These are phyloP conservation scores for Bruguiera sexangula DNA, from an alignment of 345 rosid genomes.

Conservation along the genomic window DNA sequence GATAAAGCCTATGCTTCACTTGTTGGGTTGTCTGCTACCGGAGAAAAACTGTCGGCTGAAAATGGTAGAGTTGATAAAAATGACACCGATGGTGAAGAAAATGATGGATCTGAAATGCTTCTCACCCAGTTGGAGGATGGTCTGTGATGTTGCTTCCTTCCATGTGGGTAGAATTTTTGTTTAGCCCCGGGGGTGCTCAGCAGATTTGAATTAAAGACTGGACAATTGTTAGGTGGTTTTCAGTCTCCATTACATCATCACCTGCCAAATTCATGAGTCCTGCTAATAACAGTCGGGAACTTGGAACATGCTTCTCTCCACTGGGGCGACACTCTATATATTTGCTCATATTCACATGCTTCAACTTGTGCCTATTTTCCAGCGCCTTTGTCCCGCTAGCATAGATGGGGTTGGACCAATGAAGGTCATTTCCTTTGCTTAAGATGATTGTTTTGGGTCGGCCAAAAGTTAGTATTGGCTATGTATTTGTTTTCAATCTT, in stretches of 20 bases:
- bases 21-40: slow-evolving; percentile 29
- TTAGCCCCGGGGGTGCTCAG: background rate
- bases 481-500: too few relatives aligned
- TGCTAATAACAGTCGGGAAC: slow-evolving; percentile 1
- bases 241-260: slow-evolving; percentile 1
- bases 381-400: too few relatives aligned
- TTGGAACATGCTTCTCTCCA: background rate
- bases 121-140: slow-evolving; percentile 44
- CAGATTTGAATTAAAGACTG: background rate
- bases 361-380: too few relatives aligned
- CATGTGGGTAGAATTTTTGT: slow-evolving; percentile 1
- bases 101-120: slow-evolving; percentile 37
- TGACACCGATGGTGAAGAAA: slow-evolving; percentile 17
- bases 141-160: slow-evolving; percentile 17
- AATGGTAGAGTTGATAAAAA: slow-evolving; percentile 11
- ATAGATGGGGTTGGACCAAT: too few relatives aligned
- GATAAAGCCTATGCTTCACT: slow-evolving; percentile 48
- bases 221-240: background rate
- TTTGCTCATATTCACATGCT: too few relatives aligned
- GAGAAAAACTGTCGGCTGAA: slow-evolving; percentile 8
- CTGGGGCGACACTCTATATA: background rate
- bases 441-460: too few relatives aligned
- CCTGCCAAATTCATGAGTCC: background rate
- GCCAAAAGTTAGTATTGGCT: too few relatives aligned
- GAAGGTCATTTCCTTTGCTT: too few relatives aligned